phyloP scores from a whole-genome alignment of 805 yeast species.

The Cyberlindnera mycetangii region DNA sequence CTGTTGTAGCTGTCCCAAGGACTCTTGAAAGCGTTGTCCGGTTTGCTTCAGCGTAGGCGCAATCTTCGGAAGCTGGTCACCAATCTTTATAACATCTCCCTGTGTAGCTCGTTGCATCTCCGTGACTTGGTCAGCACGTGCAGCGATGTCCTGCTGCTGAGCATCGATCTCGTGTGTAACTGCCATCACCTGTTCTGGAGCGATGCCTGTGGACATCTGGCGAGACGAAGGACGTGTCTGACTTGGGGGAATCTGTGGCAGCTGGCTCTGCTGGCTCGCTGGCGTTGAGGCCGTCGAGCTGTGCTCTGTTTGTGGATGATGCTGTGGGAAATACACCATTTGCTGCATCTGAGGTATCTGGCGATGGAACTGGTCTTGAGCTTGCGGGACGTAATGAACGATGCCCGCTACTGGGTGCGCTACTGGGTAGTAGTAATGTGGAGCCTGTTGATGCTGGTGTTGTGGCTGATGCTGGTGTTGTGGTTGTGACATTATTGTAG shows the following conservation, averaged over 20 bases:
- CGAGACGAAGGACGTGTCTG: conserved; percentile 6
- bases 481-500: background rate
- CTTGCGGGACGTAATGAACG: conserved; percentile 3
- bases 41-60: conserved; percentile 20
- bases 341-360: conserved; percentile 3
- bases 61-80: conserved; percentile 27
- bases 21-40: conserved; percentile 15
- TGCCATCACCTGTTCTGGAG: conserved; percentile 12
- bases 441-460: conserved; percentile 4
- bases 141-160: conserved; percentile 13
- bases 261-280: background rate
- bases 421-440: conserved; percentile 9
- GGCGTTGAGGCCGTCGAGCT: background rate
- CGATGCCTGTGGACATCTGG: conserved; percentile 7
- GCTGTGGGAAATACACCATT: conserved; percentile 10
- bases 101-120: conserved; percentile 21
- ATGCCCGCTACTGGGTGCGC: background rate
- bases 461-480: background rate
- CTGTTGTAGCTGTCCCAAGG: conserved; percentile 16
- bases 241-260: background rate
- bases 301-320: conserved; percentile 14
- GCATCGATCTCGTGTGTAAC: conserved; percentile 4
- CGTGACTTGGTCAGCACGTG: conserved; percentile 20
- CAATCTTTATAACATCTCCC: conserved; percentile 24
- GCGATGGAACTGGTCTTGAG: background rate